A percentile compares a stretch with the other conserved stretches of the same genome.
phyloP scores from a whole-genome alignment of 2,329 filamentous ascomycete genomes.

The Verticillium dahliae region DNA sequence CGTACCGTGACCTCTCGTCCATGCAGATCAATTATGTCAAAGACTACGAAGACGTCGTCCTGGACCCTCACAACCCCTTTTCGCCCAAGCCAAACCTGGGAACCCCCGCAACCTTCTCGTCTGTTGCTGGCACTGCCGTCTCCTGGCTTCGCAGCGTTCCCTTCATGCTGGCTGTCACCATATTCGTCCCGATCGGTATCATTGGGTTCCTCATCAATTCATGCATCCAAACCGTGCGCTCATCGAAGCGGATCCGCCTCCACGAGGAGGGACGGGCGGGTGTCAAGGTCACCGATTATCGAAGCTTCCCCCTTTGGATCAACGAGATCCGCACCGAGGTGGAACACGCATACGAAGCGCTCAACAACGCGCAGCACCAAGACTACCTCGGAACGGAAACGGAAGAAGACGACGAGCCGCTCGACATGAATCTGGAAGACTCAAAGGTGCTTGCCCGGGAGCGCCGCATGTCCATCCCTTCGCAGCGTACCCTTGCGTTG shows the following conservation, averaged over 20 bases:
- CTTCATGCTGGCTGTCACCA: constrained; percentile 53
- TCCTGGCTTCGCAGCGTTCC: constrained; percentile 48
- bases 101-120: constrained; percentile 23
- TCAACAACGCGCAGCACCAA: constrained; percentile 62
- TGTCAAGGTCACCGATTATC: constrained; percentile 63
- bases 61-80: constrained; percentile 62
- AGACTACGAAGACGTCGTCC: constrained; percentile 67
- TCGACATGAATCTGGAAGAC: constrained; percentile 22
- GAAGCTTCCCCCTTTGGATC: constrained; percentile 63
- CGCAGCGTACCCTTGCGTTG: constrained; percentile 68
- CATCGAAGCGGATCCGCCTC: constrained; percentile 64
- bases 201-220: constrained; percentile 70
- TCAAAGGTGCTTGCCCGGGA: constrained; percentile 33
- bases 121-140: constrained; percentile 21
- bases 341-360: constrained; percentile 69
- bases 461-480: constrained; percentile 31
- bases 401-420: constrained; percentile 38
- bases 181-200: constrained; percentile 70
- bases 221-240: constrained; percentile 68
- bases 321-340: constrained; percentile 69
- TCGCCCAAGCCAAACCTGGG: constrained; percentile 34
- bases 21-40: constrained; percentile 67
- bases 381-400: constrained; percentile 60
- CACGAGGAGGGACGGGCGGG: constrained; percentile 68
- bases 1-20: constrained; percentile 61